Evolutionary conservation across 208 protist species (phyloP).

Genomic region (Trichomonas tenax): DNA sequence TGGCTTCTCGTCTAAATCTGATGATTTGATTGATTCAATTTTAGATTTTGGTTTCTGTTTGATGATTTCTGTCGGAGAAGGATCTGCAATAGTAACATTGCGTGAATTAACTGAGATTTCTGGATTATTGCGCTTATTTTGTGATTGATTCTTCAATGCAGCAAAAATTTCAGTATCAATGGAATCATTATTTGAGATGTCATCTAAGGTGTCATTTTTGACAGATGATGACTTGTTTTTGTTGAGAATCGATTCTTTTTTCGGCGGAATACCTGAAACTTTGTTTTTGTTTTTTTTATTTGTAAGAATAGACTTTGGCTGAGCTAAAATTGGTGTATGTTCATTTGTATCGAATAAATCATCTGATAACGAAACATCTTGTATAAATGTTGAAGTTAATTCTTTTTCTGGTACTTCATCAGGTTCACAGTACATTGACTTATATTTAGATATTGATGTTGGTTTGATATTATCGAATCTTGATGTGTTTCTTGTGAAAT

Average conservation of each 20-base stretch:
- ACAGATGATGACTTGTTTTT: background rate
- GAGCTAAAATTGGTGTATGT: background rate
- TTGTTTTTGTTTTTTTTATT: background rate
- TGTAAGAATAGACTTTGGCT: too few relatives aligned
- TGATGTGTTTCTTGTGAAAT: background rate
- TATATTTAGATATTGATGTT: background rate
- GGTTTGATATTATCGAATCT: background rate
- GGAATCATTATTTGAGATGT: background rate
- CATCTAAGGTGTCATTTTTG: background rate
- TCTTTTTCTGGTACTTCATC: background rate
- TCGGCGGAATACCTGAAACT: background rate
- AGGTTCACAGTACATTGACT: background rate
- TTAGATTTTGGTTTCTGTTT: too few relatives aligned
- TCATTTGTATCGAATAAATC: background rate
- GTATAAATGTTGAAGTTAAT: background rate
- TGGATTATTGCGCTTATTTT: background rate
- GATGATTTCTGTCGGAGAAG: background rate
- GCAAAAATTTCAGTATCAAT: background rate
- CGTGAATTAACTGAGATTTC: background rate
- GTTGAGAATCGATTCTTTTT: background rate
- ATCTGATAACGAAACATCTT: background rate
- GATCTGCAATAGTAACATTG: background rate
- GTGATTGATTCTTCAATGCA: background rate
- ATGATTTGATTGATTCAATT: too few relatives aligned
- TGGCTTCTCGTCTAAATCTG: too few relatives aligned